Base-by-base conservation (phyloP, 2,329 filamentous ascomycete genomes). In the Penicillium sp. region DNA sequence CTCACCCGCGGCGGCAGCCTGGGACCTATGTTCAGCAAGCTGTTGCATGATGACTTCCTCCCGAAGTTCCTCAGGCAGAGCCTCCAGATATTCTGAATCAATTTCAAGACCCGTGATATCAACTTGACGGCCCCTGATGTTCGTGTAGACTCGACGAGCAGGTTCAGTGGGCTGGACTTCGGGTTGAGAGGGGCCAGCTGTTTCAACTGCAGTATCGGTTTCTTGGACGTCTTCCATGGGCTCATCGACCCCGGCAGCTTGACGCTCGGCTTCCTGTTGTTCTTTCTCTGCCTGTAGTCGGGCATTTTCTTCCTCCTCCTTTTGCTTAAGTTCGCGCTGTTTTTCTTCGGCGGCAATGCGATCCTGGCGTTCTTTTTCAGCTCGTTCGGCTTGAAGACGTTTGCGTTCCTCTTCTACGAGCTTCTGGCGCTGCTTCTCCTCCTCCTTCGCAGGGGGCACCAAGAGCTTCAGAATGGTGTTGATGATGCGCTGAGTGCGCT, bases 51-150 rank as follows among this genome's bases (percentile, higher is more conserved):
- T 87, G 43, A 98, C 93, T 66, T 98, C 93, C 68, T 97, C 91
- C 40, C 93, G 81, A 64, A 97, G 83, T 53, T 98, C 94, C 60
- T 98, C 93, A 0, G 93, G 93, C n/a, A 98, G 74, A n/a, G 91
- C 94, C 52, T 93, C 88, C 6, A 98, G 80, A 69, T 96, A 98
- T 49, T 95, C 90, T 15, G 86, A 81, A 64, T 98, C 93, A 60
- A 98, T 97, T 43, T 91, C 90, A 54, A 98, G 78, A 53, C 88
- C 87, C 0, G 93, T 98, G 43, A 98, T 93, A 66, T 98, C 93
- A 46, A 95, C 81, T 61, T 93, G 83, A 55, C 87, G 85, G 24
- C 90, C 91, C 53, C 90, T 78, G 47, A 98, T 89, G 2, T 80
- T 90, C 15, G 88, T 94, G 60, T 84, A 84, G 28, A 95, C 79